Evolutionary conservation across 495 filamentous ascomycete species (phyloP).

Genomic region (Podospora pseudocomata): DNA sequence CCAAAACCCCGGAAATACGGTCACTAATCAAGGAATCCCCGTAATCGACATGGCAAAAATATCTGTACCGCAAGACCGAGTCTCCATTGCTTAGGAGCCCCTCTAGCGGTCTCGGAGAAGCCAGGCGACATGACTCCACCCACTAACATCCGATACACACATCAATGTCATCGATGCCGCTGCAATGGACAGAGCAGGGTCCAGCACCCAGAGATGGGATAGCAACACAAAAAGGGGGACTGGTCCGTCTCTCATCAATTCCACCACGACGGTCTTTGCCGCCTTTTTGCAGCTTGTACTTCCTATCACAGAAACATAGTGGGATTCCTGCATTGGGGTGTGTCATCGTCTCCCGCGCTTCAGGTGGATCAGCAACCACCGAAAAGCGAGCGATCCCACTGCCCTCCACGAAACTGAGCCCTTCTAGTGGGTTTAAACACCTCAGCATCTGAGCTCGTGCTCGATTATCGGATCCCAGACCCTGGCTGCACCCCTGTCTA

Average conservation of each 20-base stretch:
- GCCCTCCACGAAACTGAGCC: neutral
- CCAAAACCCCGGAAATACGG: neutral
- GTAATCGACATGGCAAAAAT: neutral
- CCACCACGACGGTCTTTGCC: conserved; percentile 19
- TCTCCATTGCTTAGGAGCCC: neutral
- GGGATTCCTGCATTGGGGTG: conserved; percentile 19
- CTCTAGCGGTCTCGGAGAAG: neutral
- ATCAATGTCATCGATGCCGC: neutral
- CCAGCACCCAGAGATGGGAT: neutral
- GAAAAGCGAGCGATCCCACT: no score
- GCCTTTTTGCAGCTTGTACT: conserved; percentile 10
- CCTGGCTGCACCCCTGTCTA: conserved; percentile 11
- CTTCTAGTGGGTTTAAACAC: neutral
- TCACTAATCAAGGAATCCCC: neutral
- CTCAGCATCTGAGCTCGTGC: conserved; percentile 11
- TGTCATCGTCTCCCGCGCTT: conserved; percentile 26
- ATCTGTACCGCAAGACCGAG: neutral
- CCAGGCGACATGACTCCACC: neutral
- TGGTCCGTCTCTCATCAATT: neutral
- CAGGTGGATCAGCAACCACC: conserved; percentile 8
- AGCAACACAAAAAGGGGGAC: neutral
- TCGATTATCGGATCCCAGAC: conserved; percentile 9
- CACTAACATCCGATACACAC: neutral
- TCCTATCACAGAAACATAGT: conserved; percentile 2
- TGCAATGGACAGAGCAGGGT: neutral